phyloP scores from a whole-genome alignment of 192 early-diverging fungal species.

The Chytriomyces sp. region DNA sequence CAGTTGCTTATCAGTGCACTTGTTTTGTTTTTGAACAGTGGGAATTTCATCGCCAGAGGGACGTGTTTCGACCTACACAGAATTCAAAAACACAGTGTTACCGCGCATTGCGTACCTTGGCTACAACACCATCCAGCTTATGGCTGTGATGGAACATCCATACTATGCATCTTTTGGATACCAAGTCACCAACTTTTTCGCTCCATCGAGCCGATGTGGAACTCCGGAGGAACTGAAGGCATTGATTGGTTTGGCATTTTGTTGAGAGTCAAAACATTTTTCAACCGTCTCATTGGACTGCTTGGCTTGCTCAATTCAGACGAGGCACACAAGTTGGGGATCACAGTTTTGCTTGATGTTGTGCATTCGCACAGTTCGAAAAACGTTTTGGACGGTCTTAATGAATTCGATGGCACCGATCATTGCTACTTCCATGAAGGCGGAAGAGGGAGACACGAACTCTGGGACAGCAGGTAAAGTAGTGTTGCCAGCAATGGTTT shows the following conservation, averaged over 20 bases:
- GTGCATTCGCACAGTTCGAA: conserved; percentile 97
- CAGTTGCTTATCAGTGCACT: not conserved
- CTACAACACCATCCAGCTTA: conserved; percentile 63
- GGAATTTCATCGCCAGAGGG: conserved; percentile 90
- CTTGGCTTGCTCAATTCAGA: not conserved
- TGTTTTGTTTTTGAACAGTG: conserved; percentile 54
- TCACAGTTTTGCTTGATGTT: conserved; percentile 88
- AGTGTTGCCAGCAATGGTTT: conserved; percentile 6
- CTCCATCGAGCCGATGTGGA: conserved; percentile 89
- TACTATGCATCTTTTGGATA: conserved; percentile 99
- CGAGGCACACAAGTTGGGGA: conserved; percentile 78
- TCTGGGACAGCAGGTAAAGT: conserved; percentile 77
- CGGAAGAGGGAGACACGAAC: conserved; percentile 79
- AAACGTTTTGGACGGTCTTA: conserved; percentile 93
- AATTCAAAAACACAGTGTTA: conserved; percentile 86
- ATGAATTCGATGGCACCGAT: conserved; percentile 91
- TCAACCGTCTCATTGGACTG: not conserved
- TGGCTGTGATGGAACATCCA: conserved; percentile 97
- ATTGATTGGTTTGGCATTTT: conserved; percentile 77
- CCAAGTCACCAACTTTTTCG: conserved; percentile 97
- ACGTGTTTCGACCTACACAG: conserved; percentile 82
- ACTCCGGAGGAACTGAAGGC: conserved; percentile 92
- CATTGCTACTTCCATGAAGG: conserved; percentile 97
- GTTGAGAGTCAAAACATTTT: not conserved
- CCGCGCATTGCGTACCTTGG: conserved; percentile 81